A percentile compares a stretch with the other conserved stretches of the same genome.
phyloP scores from a whole-genome alignment of 768 basidiomycete species.

The Tremella fuciformis region DNA sequence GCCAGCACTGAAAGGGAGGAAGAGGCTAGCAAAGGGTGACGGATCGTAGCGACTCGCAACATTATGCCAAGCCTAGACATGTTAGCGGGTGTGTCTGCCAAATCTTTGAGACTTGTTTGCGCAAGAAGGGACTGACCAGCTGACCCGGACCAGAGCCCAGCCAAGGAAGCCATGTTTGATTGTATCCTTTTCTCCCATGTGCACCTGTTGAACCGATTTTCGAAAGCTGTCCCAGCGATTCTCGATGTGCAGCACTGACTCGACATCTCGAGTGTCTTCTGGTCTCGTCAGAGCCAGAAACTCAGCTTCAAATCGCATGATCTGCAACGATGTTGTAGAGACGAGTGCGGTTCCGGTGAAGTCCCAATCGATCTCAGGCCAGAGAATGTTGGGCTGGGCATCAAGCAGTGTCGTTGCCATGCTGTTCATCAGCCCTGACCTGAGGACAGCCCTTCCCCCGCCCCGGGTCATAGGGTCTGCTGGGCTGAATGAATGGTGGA shows the following conservation, averaged over 20 bases:
- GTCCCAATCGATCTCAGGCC: background rate
- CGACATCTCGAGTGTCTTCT: too few species aligned
- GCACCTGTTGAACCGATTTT: background rate
- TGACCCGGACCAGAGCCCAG: background rate
- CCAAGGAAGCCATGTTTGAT: background rate
- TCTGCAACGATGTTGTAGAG: background rate
- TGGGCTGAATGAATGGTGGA: too few species aligned
- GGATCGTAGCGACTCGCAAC: background rate
- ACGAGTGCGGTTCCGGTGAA: background rate
- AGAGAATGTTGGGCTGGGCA: background rate
- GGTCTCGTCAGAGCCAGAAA: background rate
- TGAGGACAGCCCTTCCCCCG: too few species aligned
- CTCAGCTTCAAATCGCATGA: background rate
- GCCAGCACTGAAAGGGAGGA: background rate
- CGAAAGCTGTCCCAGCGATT: background rate
- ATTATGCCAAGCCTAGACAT: background rate
- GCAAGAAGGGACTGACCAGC: slow-evolving; percentile 3
- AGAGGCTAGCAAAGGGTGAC: background rate
- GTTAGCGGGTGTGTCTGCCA: background rate
- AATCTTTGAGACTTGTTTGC: too few species aligned
- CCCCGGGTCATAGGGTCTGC: too few species aligned
- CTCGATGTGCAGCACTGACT: too few species aligned
- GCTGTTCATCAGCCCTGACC: background rate
- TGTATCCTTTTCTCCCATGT: background rate
- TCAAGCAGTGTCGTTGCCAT: slow-evolving; percentile 2